Evolutionary conservation across 495 filamentous ascomycete species (phyloP), one percentile per base, ranked within the genome.

Genomic region (Podospora bellae-mahoneyi): DNA sequence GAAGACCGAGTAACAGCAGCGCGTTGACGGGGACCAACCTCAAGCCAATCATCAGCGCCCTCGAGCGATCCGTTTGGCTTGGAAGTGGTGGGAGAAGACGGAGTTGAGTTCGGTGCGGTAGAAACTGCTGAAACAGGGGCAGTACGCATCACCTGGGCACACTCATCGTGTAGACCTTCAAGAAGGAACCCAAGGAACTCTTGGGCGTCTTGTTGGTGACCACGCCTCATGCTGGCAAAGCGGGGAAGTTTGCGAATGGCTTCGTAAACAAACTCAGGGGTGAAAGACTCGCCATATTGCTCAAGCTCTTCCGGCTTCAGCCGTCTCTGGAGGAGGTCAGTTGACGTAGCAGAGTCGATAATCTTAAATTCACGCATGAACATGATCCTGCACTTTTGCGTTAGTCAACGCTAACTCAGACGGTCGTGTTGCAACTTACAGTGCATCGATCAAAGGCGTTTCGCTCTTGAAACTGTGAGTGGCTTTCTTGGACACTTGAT

Each of bases 201-300:
- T 76, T 99, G 92, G 9, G 96, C 96, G 81, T 99, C 95, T 83
- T 99, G 94, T 75, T 99, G 95, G 67, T 98, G 96, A 2, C 95
- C 95, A 62, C 93, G 90, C 89, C 90, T 86, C 95, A 99, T 97
- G 72, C 90, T 89, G 23, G 92, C 86, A 78, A 99, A 98, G 60
- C 93, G 88, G 56, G 93, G 92, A 58, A 97, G 81, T 70, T 89
- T 88, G 67, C 89, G 86, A 67, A 98, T 96, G 55, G 93, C 91
- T 62, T 97, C 92, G 73, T 99, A 99, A 13, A 98, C 91, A 78
- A 94, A 97, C 69, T 97, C 93, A 0, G 96, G 96, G 20, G 89
- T 93, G 71, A 99, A 97, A 34, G 94, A 80, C 39, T 96, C 93
- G 48, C 95, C 95, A 73, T 93, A 95, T 66, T 94, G 85, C 78